phyloP scores from a whole-genome alignment of 2,329 filamentous ascomycete species.

The Camillea tinctor region DNA sequence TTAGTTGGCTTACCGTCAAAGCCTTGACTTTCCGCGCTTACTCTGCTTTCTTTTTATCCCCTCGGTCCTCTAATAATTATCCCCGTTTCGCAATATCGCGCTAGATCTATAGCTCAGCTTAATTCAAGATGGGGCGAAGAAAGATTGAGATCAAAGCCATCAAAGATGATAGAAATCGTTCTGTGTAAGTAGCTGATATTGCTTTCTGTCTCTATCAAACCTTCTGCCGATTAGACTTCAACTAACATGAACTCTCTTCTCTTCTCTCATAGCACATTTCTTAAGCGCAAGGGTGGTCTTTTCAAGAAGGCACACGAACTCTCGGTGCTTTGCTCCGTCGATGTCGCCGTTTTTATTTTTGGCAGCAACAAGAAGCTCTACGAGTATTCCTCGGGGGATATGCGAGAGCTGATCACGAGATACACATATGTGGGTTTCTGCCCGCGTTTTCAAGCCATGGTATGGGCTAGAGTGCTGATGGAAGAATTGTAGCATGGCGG shows the following conservation, averaged over 20 bases:
- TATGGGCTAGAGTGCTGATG: constrained; percentile 13
- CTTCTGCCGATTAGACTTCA: constrained; percentile 3
- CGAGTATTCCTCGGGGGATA: constrained; percentile 92
- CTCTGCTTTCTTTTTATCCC: constrained; percentile 5
- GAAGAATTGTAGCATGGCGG: constrained; percentile 69
- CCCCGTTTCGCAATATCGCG: constrained; percentile 1
- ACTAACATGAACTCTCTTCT: constrained; percentile 19
- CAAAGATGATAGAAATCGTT: constrained; percentile 96
- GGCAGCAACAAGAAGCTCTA: constrained; percentile 99
- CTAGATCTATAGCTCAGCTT: constrained; percentile 8
- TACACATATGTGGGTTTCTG: constrained; percentile 79
- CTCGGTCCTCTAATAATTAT: constrained; percentile 5
- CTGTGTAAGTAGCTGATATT: constrained; percentile 80
- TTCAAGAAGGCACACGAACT: constrained; percentile 99
- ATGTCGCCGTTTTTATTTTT: constrained; percentile 98
- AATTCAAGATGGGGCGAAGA: constrained; percentile 78
- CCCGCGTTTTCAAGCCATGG: background rate
- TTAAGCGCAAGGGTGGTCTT: constrained; percentile 96
- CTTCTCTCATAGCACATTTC: constrained; percentile 89
- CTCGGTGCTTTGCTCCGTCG: constrained; percentile 95
- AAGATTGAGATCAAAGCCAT: constrained; percentile 99
- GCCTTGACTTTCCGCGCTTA: constrained; percentile 4
- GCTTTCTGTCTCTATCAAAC: background rate
- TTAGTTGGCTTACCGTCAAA: background rate
- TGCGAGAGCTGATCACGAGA: constrained; percentile 82